These are phyloP conservation scores for Zygosaccharomyces rouxii DNA, from an alignment of 805 yeast genomes.

Conservation along the genomic window DNA sequence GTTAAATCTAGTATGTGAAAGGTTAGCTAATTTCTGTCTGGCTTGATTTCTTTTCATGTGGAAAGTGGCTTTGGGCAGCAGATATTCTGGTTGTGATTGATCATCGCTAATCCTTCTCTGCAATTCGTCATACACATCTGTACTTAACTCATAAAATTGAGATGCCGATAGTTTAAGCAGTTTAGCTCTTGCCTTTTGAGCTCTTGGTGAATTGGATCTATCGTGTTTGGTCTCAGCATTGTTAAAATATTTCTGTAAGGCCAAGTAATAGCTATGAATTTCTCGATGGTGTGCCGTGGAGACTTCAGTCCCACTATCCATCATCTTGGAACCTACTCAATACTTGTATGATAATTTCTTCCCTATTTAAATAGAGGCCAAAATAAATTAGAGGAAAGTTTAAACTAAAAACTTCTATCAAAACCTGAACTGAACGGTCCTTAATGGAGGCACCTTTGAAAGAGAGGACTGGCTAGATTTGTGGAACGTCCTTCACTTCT, in stretches of 20 bases:
- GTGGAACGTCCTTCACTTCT: not conserved
- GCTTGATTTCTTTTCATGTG: conserved; percentile 97
- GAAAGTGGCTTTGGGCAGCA: conserved; percentile 66
- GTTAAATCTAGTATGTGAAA: conserved; percentile 76
- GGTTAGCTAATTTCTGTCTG: conserved; percentile 79
- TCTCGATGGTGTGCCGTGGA: conserved; percentile 18
- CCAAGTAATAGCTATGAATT: conserved; percentile 26
- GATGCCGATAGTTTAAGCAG: conserved; percentile 70
- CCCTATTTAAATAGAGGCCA: not conserved
- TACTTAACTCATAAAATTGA: conserved; percentile 85
- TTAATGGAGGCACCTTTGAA: not conserved
- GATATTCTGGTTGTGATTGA: conserved; percentile 53
- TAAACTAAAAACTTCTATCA: not conserved
- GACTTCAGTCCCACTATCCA: conserved; percentile 11
- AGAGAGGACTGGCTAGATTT: not conserved
- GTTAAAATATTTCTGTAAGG: conserved; percentile 27
- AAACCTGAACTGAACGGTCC: not conserved
- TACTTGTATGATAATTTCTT: not conserved
- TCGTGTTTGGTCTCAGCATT: conserved; percentile 30
- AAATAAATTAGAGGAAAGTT: not conserved
- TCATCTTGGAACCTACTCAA: conserved; percentile 5
- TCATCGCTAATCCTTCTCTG: conserved; percentile 67
- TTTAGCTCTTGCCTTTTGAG: conserved; percentile 80
- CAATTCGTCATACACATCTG: conserved; percentile 92
- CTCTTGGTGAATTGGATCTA: conserved; percentile 44